phyloP scores from a whole-genome alignment of 2,329 filamentous ascomycete species.

The Fusarium pseudoanthophilum region DNA sequence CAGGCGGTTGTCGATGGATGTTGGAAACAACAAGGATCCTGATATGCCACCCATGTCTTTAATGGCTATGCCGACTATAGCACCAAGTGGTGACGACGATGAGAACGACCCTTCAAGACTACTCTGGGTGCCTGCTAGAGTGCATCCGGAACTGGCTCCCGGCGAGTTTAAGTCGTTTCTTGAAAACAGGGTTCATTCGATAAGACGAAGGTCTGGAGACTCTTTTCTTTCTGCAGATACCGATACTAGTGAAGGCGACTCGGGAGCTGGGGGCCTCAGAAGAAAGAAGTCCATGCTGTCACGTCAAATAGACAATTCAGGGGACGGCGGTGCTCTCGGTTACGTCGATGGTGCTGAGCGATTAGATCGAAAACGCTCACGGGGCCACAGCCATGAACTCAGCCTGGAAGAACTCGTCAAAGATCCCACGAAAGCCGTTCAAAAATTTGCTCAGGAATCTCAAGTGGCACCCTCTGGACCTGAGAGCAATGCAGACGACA shows the following conservation, averaged over 20 bases:
- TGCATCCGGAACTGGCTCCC: conserved; percentile 94
- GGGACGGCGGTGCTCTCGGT: conserved; percentile 65
- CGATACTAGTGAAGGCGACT: conserved; percentile 63
- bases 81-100: conserved; percentile 78
- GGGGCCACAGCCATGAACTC: conserved; percentile 68
- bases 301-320: conserved; percentile 83
- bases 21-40: conserved; percentile 76
- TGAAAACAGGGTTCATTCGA: conserved; percentile 90
- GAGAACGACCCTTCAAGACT: conserved; percentile 89
- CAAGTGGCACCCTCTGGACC: conserved; percentile 57
- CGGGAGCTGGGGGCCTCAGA: conserved; percentile 72
- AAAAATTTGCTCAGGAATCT: conserved; percentile 71
- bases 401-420: conserved; percentile 84
- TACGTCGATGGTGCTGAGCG: conserved; percentile 88
- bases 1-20: conserved; percentile 94
- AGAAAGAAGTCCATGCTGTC: conserved; percentile 97
- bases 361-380: conserved; percentile 77
- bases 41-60: conserved; percentile 77
- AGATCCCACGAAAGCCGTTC: conserved; percentile 77
- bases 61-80: conserved; percentile 76
- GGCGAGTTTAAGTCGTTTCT: conserved; percentile 97
- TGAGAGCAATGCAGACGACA: conserved; percentile 70
- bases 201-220: conserved; percentile 84
- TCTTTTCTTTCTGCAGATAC: conserved; percentile 69
- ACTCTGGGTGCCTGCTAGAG: conserved; percentile 93